Percentiles rank a stretch among this genome's conserved stretches.
Evolutionary conservation across 306 rosid genomes (phyloP).

Genomic region (Gleditsia sinensis): DNA sequence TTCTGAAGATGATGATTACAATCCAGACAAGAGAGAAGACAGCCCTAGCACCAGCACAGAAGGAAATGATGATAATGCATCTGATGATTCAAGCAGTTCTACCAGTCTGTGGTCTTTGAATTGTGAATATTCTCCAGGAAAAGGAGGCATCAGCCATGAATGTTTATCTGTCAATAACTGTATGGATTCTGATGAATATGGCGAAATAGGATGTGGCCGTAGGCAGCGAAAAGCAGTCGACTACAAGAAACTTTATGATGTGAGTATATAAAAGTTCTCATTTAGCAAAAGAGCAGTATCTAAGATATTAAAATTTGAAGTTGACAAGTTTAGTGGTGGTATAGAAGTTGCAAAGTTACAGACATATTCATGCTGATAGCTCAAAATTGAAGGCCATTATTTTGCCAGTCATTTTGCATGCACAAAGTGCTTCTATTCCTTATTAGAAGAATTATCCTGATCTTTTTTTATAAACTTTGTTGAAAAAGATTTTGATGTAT

Average conservation of each 20-base stretch:
- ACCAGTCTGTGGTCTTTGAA: slow-evolving; percentile 58
- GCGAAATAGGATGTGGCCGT: slow-evolving; percentile 55
- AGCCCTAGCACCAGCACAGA: slow-evolving; percentile 43
- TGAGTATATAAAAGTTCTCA: slow-evolving; percentile 47
- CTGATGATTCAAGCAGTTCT: slow-evolving; percentile 53
- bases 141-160: slow-evolving; percentile 42
- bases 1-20: slow-evolving; percentile 86
- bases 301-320: slow-evolving; percentile 17
- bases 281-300: neutral
- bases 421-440: neutral
- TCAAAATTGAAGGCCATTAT: neutral
- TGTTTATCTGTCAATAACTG: slow-evolving; percentile 39
- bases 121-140: slow-evolving; percentile 37
- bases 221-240: slow-evolving; percentile 78
- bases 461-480: slow-evolving; percentile 4
- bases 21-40: slow-evolving; percentile 71
- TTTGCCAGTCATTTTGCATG: neutral
- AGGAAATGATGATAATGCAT: slow-evolving; percentile 45
- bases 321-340: slow-evolving; percentile 11
- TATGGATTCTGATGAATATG: slow-evolving; percentile 69
- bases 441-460: neutral
- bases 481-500: neutral
- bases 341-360: slow-evolving; percentile 18
- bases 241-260: slow-evolving; percentile 73
- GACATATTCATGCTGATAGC: neutral